Evolutionary conservation across 768 basidiomycete species (phyloP), one percentile per base, ranked within the genome.

Genomic region (Kwoniella mangroviensis): DNA sequence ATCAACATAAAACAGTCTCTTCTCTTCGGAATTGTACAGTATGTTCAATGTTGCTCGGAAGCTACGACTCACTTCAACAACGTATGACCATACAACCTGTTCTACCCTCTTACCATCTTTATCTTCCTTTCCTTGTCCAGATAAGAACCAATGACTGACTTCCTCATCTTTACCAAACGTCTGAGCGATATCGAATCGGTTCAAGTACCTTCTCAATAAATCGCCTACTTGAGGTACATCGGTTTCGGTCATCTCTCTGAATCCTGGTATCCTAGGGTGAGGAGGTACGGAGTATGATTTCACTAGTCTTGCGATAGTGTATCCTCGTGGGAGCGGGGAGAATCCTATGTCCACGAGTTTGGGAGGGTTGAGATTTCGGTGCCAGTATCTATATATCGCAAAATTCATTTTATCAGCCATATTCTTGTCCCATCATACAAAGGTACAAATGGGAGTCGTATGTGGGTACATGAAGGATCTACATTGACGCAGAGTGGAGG

Each of bases 71-170:
- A 91, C 96, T 88, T 98, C 95, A 56, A 97, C 92, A 41, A 99
- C 95, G 78, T 96, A 98, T 2, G 91, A 86, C 95, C 95, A 99
- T 2, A 92, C 90, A 34, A 98, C 96, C 81, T 98, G 97, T 1
- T 89, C 89, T 9, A 87, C 84, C 73, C 92, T 86, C 78, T 90
- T 78, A 77, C 80, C 88, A 83, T 70, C 82, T 49, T 19, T 49
- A 59, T 64, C 73, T 17, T 66, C 62, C 89, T 88, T 81, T 2
- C 94, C 97, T 55, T 86, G 86, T 4, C 97, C 97, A 75, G 92
- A 93, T 76, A 94, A 84, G 83, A 98, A 90, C 72, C 93, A 90
- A 82, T 99, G 96, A 71, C 86, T 86, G 22, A 92, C 85, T 83
- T 99, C 97, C 4, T 91, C 92, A 58, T 88, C 81, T 40, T 66